phyloP scores from a whole-genome alignment of 331 rosid genomes.

The Arachis monticola region DNA sequence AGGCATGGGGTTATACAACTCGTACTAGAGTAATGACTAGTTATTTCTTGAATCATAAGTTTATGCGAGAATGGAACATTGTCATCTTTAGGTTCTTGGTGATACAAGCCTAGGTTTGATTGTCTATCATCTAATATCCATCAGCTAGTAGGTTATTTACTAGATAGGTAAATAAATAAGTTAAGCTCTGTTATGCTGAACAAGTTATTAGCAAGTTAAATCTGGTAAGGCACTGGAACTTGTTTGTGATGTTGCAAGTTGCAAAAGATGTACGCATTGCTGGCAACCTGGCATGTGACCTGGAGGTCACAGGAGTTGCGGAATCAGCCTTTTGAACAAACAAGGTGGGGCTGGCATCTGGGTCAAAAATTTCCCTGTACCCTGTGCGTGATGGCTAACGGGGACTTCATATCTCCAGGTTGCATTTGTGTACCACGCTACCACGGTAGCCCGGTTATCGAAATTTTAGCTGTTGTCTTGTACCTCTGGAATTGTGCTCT shows the following conservation, averaged over 20 bases:
- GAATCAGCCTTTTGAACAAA: conserved; percentile 9
- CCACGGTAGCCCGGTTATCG: neutral
- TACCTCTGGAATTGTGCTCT: neutral
- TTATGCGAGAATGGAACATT: neutral
- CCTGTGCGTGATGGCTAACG: too few species aligned
- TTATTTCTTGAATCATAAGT: conserved; percentile 23
- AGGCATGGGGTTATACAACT: neutral
- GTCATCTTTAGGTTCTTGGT: conserved; percentile 22
- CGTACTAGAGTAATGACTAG: neutral
- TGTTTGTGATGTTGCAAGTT: neutral
- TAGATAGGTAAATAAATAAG: neutral
- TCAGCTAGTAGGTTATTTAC: conserved; percentile 6
- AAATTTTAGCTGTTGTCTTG: neutral
- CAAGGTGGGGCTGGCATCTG: neutral
- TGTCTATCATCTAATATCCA: neutral
- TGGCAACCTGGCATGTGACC: conserved; percentile 25
- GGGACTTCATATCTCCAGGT: conserved; percentile 6
- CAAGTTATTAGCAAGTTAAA: neutral
- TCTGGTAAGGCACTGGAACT: neutral
- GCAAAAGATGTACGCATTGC: neutral
- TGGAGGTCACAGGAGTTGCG: neutral
- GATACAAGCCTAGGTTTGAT: neutral
- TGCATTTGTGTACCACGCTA: neutral
- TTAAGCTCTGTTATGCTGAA: neutral
- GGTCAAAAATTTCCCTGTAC: neutral